Evolutionary conservation across 371 early-diverging fungal genomes (phyloP).

Genomic region (Mortierella sp.): DNA sequence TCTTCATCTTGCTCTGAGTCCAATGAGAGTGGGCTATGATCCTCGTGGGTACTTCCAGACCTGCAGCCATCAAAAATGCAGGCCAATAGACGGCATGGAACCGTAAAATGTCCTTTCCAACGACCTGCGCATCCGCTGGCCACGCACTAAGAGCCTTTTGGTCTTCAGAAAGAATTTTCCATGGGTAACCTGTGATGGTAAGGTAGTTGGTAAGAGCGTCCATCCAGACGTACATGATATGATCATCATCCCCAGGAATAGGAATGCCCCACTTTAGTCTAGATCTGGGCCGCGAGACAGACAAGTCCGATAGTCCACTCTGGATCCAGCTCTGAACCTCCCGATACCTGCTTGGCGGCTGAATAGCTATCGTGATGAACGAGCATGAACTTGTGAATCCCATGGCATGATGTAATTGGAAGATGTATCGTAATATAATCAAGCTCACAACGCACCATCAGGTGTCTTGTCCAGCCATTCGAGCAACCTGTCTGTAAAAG

Average conservation of each 20-base stretch:
- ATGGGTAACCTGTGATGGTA: conserved; percentile 88
- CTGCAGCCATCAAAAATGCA: conserved; percentile 91
- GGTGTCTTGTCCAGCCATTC: conserved; percentile 79
- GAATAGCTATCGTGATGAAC: conserved; percentile 59
- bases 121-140: conserved; percentile 86
- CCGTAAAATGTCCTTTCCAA: conserved; percentile 96
- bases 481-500: conserved; percentile 67
- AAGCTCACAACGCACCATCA: conserved; percentile 41
- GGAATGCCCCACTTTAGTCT: conserved; percentile 93
- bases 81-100: conserved; percentile 98
- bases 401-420: not conserved
- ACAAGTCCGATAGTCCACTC: conserved; percentile 76
- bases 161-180: conserved; percentile 52
- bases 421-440: not conserved
- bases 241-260: conserved; percentile 89
- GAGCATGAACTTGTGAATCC: not conserved
- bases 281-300: conserved; percentile 84
- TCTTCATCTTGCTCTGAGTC: conserved; percentile 88
- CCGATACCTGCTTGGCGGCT: conserved; percentile 69
- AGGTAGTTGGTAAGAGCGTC: conserved; percentile 95
- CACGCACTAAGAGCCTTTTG: conserved; percentile 56
- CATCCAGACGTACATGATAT: conserved; percentile 97
- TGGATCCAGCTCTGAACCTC: conserved; percentile 70
- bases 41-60: conserved; percentile 76
- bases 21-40: conserved; percentile 95